Evolutionary conservation across 2,329 filamentous ascomycete genomes (phyloP), one percentile per base, ranked within the genome.

Genomic region (Parastagonospora nodorum): DNA sequence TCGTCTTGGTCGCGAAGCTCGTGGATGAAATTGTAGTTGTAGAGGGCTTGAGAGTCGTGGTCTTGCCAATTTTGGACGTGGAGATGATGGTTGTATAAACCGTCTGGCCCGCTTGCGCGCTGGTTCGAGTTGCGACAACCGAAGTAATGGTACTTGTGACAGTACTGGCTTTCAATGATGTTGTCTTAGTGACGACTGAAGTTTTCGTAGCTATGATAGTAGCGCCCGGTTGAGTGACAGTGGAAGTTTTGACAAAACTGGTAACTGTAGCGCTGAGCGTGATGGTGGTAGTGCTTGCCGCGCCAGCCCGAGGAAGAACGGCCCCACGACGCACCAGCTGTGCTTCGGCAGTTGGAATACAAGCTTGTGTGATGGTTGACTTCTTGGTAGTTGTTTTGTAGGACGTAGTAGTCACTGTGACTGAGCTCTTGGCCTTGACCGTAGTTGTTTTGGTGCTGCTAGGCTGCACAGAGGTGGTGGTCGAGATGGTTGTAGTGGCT

Each of bases 301-400:
- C 49, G 15, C 35, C 46, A 9, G 55, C 55, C 15, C 55, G 58
- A 16, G 58, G 53, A 12, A 61, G 42, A 12, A 61, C 19, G 14
- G 55, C 58, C 9, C 58, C 58, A 9, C 58, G 55, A 30, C 58
- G 55, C 10, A 58, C 37, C 40, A 61, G 49, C 14, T 54, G 29
- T 5, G 49, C 48, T 29, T 45, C 54, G 30, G 45, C 48, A 30
- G 67, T 69, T 10, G 69, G 66, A 9, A 67, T 60, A 46, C 66
- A 68, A 10, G 60, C 54, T 8, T 50, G 45, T 5, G 63, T 68
- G 12, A 57, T 59, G 2, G 66, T 70, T 0, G 64, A 61, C 39
- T 63, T 64, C 58, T 69, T 71, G 1, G 64, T 70, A 2, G 58
- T 58, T 5, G 57, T 67, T 42, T 69, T 68, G n/a, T 55, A 48